Conservation (phyloP, 495 filamentous ascomycete species). For the Penicillium psychrofluorescens region DNA sequence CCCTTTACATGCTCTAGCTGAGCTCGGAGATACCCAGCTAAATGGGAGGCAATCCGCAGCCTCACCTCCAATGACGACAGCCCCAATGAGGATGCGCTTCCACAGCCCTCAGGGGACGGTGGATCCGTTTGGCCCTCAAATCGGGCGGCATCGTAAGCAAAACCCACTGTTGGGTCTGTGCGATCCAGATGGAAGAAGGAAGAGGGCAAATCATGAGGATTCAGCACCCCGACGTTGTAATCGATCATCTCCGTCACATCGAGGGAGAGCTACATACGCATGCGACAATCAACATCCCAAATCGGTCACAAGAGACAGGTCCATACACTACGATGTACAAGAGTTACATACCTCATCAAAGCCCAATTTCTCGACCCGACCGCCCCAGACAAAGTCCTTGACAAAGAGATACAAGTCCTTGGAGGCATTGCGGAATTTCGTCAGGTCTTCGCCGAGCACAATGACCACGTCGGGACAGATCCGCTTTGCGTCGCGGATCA, state of each 20-base stretch:
- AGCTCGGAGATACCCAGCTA: slow-evolving; percentile 63
- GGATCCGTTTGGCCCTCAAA: slow-evolving; percentile 55
- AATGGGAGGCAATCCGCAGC: slow-evolving; percentile 63
- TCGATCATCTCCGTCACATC: slow-evolving; percentile 81
- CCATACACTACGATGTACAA: neutral
- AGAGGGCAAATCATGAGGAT: slow-evolving; percentile 50
- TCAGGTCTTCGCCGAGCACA: slow-evolving; percentile 79
- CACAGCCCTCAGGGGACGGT: neutral
- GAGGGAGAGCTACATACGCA: slow-evolving; percentile 44
- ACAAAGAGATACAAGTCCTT: slow-evolving; percentile 70
- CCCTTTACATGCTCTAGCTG: slow-evolving; percentile 70
- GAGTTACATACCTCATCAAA: slow-evolving; percentile 63
- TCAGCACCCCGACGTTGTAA: slow-evolving; percentile 69
- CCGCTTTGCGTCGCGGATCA: slow-evolving; percentile 72
- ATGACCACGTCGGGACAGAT: slow-evolving; percentile 80
- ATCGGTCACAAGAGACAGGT: neutral
- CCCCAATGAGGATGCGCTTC: neutral
- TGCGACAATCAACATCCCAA: neutral
- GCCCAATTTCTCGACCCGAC: slow-evolving; percentile 68
- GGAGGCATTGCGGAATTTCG: slow-evolving; percentile 76
- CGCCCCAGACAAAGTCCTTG: slow-evolving; percentile 63
- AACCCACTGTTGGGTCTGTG: slow-evolving; percentile 71
- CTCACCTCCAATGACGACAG: slow-evolving; percentile 35
- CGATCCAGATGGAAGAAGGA: slow-evolving; percentile 78
- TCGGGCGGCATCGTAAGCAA: slow-evolving; percentile 62